phyloP scores from a whole-genome alignment of 2,329 filamentous ascomycete species.

The Hymenoscyphus fraxineus region DNA sequence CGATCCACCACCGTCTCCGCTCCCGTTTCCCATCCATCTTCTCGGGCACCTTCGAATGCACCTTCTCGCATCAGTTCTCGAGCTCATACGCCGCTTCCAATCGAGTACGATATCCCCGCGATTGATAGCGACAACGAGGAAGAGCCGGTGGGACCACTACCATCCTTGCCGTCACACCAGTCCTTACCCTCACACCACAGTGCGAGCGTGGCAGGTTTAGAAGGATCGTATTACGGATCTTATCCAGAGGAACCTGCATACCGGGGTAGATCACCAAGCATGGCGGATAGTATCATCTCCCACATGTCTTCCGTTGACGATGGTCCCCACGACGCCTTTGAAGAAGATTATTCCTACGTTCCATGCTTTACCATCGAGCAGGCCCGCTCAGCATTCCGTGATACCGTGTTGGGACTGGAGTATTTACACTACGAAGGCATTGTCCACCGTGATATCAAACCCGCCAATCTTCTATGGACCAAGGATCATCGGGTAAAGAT shows the following conservation, averaged over 20 bases:
- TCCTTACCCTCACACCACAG: conserved; percentile 44
- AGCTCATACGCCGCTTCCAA: conserved; percentile 35
- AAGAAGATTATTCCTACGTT: conserved; percentile 88
- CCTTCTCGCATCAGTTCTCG: conserved; percentile 32
- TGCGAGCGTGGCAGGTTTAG: conserved; percentile 51
- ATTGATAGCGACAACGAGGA: conserved; percentile 49
- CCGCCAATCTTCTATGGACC: conserved; percentile 86
- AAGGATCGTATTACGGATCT: conserved; percentile 73
- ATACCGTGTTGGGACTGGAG: conserved; percentile 88
- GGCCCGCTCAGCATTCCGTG: conserved; percentile 80
- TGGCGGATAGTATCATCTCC: conserved; percentile 72
- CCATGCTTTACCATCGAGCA: conserved; percentile 86
- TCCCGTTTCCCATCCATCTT: conserved; percentile 29
- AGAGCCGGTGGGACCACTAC: conserved; percentile 48
- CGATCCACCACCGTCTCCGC: conserved; percentile 27
- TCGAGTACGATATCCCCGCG: conserved; percentile 37
- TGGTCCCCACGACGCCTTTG: conserved; percentile 62
- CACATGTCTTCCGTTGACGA: conserved; percentile 63
- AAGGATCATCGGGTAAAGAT: conserved; percentile 88
- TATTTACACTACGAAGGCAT: conserved; percentile 88
- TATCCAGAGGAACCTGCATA: conserved; percentile 56
- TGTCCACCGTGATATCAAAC: conserved; percentile 81
- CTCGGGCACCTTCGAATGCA: conserved; percentile 28
- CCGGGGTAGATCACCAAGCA: conserved; percentile 71
- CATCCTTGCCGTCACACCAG: conserved; percentile 42